Evolutionary conservation across 768 basidiomycete species (phyloP).

Genomic region (Suillus sp.): DNA sequence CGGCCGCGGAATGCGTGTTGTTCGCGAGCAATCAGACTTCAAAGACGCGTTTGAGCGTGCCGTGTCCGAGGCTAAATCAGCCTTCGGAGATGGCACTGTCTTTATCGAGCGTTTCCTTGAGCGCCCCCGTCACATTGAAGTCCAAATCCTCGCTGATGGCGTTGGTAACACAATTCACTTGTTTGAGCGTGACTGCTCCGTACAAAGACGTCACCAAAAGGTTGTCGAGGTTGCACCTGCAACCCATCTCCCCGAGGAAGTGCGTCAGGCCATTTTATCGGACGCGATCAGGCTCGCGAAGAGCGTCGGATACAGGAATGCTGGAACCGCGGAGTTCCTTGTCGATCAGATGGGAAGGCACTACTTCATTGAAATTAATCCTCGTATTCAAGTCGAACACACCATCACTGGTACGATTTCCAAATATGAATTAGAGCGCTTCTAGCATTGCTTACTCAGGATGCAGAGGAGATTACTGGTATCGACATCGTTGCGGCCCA

Average conservation of each 20-base stretch:
- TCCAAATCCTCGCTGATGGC: constrained; percentile 90
- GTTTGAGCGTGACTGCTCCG: constrained; percentile 99
- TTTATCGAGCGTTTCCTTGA: constrained; percentile 99
- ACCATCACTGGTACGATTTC: constrained; percentile 84
- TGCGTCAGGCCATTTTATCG: constrained; percentile 81
- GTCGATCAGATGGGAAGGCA: constrained; percentile 95
- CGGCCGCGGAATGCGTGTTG: constrained; percentile 99
- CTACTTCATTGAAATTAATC: constrained; percentile 99
- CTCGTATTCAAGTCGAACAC: constrained; percentile 99
- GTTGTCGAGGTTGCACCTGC: constrained; percentile 99
- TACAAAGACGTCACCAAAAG: constrained; percentile 97
- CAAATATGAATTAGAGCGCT: constrained; percentile 1
- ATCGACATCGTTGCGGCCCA: constrained; percentile 99
- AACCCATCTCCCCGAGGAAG: constrained; percentile 87
- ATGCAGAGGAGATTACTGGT: constrained; percentile 95
- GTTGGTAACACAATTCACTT: constrained; percentile 95
- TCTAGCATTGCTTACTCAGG: constrained; percentile 11
- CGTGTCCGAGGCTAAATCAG: constrained; percentile 91
- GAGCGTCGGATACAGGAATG: constrained; percentile 94
- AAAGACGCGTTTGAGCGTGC: constrained; percentile 88
- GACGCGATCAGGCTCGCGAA: constrained; percentile 95
- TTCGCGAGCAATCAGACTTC: constrained; percentile 92
- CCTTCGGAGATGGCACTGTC: constrained; percentile 98
- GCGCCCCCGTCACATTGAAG: constrained; percentile 96
- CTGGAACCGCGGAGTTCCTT: constrained; percentile 97